phyloP scores from a whole-genome alignment of 1,284 basidiomycete species.

The Boletus holoroseus region DNA sequence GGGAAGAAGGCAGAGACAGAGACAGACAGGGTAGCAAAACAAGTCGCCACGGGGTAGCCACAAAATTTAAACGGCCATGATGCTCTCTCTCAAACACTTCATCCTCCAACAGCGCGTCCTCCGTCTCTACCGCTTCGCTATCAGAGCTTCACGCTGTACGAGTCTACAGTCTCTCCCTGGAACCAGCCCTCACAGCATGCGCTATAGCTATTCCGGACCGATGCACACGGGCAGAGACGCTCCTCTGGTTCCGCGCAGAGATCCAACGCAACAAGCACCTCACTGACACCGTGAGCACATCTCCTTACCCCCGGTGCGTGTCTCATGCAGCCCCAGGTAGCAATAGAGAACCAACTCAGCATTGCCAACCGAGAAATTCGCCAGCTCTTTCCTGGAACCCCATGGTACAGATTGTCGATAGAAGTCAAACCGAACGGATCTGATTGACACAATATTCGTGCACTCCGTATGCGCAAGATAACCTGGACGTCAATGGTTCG shows the following conservation, averaged over 20 bases:
- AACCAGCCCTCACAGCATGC: conserved; percentile 6
- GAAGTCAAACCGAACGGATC: neutral
- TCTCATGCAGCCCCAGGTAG: conserved; percentile 31
- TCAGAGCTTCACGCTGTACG: conserved; percentile 64
- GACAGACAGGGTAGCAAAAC: conserved; percentile 15
- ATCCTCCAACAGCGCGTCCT: conserved; percentile 59
- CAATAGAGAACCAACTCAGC: conserved; percentile 49
- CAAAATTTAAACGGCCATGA: conserved; percentile 29
- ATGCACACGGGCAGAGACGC: conserved; percentile 55
- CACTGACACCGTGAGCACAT: conserved; percentile 46
- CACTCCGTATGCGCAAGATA: neutral
- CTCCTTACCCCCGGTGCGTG: conserved; percentile 7
- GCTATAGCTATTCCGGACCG: conserved; percentile 56
- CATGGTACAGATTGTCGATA: neutral
- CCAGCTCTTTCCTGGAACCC: conserved; percentile 36
- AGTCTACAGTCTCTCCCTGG: conserved; percentile 5
- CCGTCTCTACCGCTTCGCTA: conserved; percentile 56
- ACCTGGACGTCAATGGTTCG: neutral
- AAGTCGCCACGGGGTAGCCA: conserved; percentile 15
- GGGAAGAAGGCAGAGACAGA: conserved; percentile 5
- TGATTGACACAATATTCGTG: neutral
- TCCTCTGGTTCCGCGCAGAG: conserved; percentile 66
- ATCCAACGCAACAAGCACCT: conserved; percentile 60
- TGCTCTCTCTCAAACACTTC: conserved; percentile 64
- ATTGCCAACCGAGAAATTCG: conserved; percentile 51